Base-by-base conservation (phyloP, 75 land plant species). In the Pinus albicaulis region DNA sequence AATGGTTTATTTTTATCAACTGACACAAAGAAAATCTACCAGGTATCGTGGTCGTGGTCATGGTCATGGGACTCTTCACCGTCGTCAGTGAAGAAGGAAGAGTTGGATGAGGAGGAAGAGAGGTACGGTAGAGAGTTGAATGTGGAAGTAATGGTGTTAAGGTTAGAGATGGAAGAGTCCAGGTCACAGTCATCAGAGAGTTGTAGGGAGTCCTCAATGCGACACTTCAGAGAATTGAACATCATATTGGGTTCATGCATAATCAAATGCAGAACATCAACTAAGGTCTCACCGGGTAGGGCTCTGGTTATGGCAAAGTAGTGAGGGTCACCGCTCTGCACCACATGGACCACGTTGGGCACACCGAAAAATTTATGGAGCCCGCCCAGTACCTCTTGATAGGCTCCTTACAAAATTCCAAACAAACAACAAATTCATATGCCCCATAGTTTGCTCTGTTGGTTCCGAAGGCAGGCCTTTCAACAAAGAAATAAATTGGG, bases 211-310 rank as follows among this genome's bases (percentile, higher is more conserved):
- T 89, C 88, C 61, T 84, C 91, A 1, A 79, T 80, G 4, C 90
- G 86, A 69, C 78, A 82, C 80, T 86, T 89, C 22, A 91, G 88
- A 22, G 85, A 57, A 73, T 86, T 79, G 70, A 88, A 86, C 95
- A 93, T 93, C 76, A 82, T 74, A 75, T 80, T 80, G 7, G 95
- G 95, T 81, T 93, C 91, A 80, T 90, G 89, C 82, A 88, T 88
- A 91, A 90, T 88, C 73, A 79, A 76, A 13, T 87, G 75, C 55
- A 93, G 91, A 55, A 88, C 91, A 55, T 90, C 89, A 7, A 82
- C 83, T 41, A 80, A 79, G 1, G 87, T 77, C 26, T 84, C 84
- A 0, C 95, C 93, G 0, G 85, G 89, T 56, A 79, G 76, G 0
- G 85, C 85, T 1, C 78, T 74, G 2, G 84, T 88, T 59, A 90